These are phyloP conservation scores for Yamadazyma membranifaciens DNA, from an alignment of 1,139 yeast species.

Conservation along the genomic window DNA sequence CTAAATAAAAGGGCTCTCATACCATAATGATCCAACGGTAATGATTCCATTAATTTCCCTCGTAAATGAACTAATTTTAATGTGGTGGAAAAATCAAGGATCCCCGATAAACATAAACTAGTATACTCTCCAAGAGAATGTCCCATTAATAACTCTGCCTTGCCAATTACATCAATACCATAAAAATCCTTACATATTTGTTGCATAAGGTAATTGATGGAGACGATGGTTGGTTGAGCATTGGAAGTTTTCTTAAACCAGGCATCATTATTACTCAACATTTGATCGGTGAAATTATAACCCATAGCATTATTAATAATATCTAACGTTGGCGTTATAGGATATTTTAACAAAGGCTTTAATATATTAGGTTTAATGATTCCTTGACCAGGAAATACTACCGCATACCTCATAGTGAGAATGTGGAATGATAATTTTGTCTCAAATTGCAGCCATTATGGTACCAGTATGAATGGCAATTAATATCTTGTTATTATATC, in stretches of 20 bases:
- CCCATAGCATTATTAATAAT: constrained; percentile 66
- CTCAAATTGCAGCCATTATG: too few relatives aligned
- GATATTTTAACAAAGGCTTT: constrained; percentile 20
- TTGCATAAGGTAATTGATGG: constrained; percentile 42
- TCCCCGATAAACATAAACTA: constrained; percentile 44
- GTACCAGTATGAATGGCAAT: too few relatives aligned
- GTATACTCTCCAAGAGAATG: constrained; percentile 63
- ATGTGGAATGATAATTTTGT: background rate
- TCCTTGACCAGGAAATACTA: constrained; percentile 48
- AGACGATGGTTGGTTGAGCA: constrained; percentile 63
- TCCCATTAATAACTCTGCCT: constrained; percentile 40
- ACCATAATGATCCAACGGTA: constrained; percentile 23
- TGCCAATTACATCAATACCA: constrained; percentile 22
- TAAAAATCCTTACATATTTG: constrained; percentile 25
- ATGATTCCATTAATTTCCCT: constrained; percentile 50
- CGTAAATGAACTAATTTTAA: constrained; percentile 49
- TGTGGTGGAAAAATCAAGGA: constrained; percentile 40
- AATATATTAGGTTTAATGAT: constrained; percentile 28
- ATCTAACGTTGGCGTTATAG: constrained; percentile 20
- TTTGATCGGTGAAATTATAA: constrained; percentile 37
- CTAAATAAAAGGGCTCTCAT: constrained; percentile 39
- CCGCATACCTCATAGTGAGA: constrained; percentile 19
- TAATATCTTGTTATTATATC: too few relatives aligned
- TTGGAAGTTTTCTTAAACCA: constrained; percentile 42
- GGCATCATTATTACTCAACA: constrained; percentile 16